Evolutionary conservation across 768 basidiomycete genomes (phyloP), one percentile per base, ranked within the genome.

Genomic region (Lactifluus piperatus): DNA sequence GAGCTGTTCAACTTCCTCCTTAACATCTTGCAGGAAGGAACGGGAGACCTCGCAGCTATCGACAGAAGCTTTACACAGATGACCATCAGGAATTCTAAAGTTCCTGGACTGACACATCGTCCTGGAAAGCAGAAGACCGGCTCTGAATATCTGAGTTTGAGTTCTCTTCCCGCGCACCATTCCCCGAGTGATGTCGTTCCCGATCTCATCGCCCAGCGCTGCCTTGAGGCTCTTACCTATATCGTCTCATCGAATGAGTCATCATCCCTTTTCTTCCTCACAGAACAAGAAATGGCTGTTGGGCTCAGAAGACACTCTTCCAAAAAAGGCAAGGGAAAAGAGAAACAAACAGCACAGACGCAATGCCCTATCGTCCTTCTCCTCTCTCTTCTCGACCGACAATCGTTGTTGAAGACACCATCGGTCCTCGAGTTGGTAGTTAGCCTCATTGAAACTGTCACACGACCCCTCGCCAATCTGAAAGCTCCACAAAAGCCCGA

Each of bases 291-390:
- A 64, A 76, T 93, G 34, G 86, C 88, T 6, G 79, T 78, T n/a
- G 86, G 88, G 46, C 78, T 94, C 16, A 83, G 84, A 62, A 81
- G 84, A 64, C 71, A 77, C 13, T 72, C 78, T 7, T 81, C 81
- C 20, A 91, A 88, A 72, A 97, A 97, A 71, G 94, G 93, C 9
- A 97, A 97, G 72, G 94, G 92, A 22, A 97, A 97, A 71, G 94
- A 97, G 69, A 92, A 88, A 67, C 86, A 85, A 65, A 74, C 75
- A 3, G 77, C 87, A 0, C 88, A 89, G 67, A 86, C 86, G 0
- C 88, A 94, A 65, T 97, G 88, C 70, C 95, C 95, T 5, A 85
- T 99, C 55, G 92, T 95, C 52, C 78, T 94, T 7, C 76, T 99
- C 5, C 80, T 99, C 26, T 82, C 88, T 30, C 78, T 99, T 13